Evolutionary conservation across 495 filamentous ascomycete species (phyloP), one percentile per base, ranked within the genome.

Genomic region (Neurospora sp.): DNA sequence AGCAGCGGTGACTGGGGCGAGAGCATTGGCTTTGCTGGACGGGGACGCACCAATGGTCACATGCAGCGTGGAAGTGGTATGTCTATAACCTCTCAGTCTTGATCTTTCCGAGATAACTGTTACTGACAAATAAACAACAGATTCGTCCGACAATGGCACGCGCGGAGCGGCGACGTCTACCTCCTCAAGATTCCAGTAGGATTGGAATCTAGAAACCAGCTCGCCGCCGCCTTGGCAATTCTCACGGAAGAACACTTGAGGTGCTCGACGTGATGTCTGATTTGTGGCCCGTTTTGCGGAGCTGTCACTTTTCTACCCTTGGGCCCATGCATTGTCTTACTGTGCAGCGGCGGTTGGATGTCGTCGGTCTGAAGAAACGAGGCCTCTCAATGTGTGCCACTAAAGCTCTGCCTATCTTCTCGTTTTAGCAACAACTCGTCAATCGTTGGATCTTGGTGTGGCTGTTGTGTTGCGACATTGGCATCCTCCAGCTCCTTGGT

Each of bases 41-140:
- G 90, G 68, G 85, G 86, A 75, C 88, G 93, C 73, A 88, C 90
- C 75, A 94, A 93, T 80, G 94, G 94, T 74, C 94, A 97, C 81
- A 88, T 90, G 78, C 86, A 90, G 69, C 89, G 92, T 70, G 90
- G 92, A 73, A 96, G 93, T 82, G 94, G 94, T 86, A 76, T 71
- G 80, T 77, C 16, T 61, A 31, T 2, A 27, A 6, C 5, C 53
- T 61, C n/a, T 61, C 27, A 9, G 69, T 31, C 31, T 14, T 53
- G 40, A 38, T 22, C 3, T 22, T 20, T 22, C 16, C n/a, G 18
- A 16, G 22, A 61, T 61, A 61, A 61, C 27, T 10, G 22, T 61
- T 9, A 45, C 31, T 39, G 35, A 75, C 72, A 53, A 68, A 71
- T 40, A n/a, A 35, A 18, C 59, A 27, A 8, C 39, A 82, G 80